Evolutionary conservation across 805 yeast species (phyloP).

Genomic region (Saccharomyces paradoxus): DNA sequence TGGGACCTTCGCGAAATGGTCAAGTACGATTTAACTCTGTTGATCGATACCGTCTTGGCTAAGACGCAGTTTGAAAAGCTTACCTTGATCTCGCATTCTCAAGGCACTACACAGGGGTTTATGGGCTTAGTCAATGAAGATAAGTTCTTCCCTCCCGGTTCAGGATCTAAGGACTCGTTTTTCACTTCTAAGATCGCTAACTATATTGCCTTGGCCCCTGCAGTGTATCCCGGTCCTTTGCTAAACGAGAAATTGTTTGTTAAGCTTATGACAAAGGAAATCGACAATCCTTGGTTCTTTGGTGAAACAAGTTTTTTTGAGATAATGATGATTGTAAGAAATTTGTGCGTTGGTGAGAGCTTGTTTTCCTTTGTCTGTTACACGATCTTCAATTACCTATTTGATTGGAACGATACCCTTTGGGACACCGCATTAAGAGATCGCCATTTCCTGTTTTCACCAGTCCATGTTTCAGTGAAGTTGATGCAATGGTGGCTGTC

Average conservation of each 20-base stretch:
- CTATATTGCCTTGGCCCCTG: slow-evolving; percentile 80
- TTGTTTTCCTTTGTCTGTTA: slow-evolving; percentile 60
- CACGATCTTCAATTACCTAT: slow-evolving; percentile 74
- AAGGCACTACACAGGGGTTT: slow-evolving; percentile 84
- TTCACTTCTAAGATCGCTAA: slow-evolving; percentile 50
- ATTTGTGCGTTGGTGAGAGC: slow-evolving; percentile 38
- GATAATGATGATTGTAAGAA: slow-evolving; percentile 54
- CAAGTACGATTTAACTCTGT: slow-evolving; percentile 60
- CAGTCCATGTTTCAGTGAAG: slow-evolving; percentile 72
- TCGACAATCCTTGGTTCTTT: slow-evolving; percentile 44
- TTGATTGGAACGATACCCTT: slow-evolving; percentile 74
- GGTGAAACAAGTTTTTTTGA: slow-evolving; percentile 77
- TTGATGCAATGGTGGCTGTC: slow-evolving; percentile 92
- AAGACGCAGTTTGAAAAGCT: slow-evolving; percentile 37
- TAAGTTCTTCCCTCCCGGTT: background rate
- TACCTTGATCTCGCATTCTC: slow-evolving; percentile 75
- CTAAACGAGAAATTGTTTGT: slow-evolving; percentile 55
- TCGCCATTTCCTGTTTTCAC: slow-evolving; percentile 78
- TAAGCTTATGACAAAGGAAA: slow-evolving; percentile 45
- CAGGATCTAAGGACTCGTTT: slow-evolving; percentile 20
- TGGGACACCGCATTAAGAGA: slow-evolving; percentile 65
- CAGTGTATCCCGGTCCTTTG: slow-evolving; percentile 76
- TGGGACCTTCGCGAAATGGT: slow-evolving; percentile 88
- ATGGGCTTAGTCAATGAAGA: slow-evolving; percentile 45
- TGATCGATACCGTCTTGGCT: slow-evolving; percentile 53